These are phyloP conservation scores for Oehlia diaphana DNA, from an alignment of 192 early-diverging fungal species.

Conservation along the genomic window DNA sequence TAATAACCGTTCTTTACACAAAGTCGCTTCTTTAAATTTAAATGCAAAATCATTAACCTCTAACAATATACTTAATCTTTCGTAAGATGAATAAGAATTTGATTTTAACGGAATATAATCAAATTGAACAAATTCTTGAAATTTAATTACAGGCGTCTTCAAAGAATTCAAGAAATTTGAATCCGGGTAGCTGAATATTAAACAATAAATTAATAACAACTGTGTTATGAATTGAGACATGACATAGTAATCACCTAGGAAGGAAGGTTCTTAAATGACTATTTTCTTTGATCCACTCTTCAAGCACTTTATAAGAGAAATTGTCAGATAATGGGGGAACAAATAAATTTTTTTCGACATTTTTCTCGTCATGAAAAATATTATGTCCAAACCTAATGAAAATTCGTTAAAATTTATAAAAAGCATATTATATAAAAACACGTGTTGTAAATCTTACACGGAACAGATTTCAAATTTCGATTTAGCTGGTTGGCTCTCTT, in stretches of 20 bases:
- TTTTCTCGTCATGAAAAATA: slow-evolving; percentile 8
- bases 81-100: not conserved
- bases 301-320: not conserved
- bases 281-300: not conserved
- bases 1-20: not conserved
- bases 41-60: not conserved
- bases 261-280: slow-evolving; percentile 5
- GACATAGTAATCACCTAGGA: slow-evolving; percentile 16
- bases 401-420: not conserved
- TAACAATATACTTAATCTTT: not conserved
- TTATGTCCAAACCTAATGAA: slow-evolving; percentile 12
- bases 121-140: slow-evolving; percentile 5
- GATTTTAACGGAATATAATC: not conserved
- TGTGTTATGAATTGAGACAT: not conserved
- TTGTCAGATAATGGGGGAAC: not conserved
- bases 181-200: not conserved
- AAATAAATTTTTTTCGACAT: slow-evolving; percentile 5
- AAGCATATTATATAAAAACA: not conserved
- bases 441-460: not conserved
- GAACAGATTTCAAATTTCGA: not conserved
- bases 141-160: not conserved
- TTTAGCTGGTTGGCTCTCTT: not conserved
- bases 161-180: not conserved
- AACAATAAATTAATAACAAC: not conserved
- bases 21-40: not conserved